Evolutionary conservation across 2,329 filamentous ascomycete species (phyloP), one percentile per base, ranked within the genome.

Genomic region (Aspergillus sp.): DNA sequence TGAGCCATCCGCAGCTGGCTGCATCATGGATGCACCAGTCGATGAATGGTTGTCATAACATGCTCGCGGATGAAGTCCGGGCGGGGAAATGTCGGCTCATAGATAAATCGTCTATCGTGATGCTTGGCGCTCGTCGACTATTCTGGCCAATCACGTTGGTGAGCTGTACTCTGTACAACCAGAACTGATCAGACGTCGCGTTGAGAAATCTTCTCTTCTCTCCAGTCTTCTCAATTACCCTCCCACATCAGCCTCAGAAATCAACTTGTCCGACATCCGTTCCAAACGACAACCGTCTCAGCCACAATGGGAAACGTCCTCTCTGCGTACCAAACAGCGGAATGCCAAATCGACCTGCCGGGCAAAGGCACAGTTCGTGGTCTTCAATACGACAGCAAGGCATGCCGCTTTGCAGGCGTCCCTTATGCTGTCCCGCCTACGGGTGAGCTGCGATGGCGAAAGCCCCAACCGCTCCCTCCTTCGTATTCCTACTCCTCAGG

Each of bases 391-490:
- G 54, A 58, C 35, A 55, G 45, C 20, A 60, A 64, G 30, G 62
- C 70, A 2, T 64, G 64, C 20, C 63, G 65, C 49, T 64, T 63
- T 62, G 46, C 69, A 55, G 58, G 62, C 4, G 62, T 76, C 32
- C 71, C 73, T 0, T 77, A 75, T 47, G 74, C 74, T 1, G 62
- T 70, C 11, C 69, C 74, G 0, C 75, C 75, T 1, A 66, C 65
- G 1, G 70, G 70, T 10, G 48, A 66, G 4, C 56, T 67, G 17
- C 63, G 73, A 43, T 76, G 72, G 72, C 66, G 70, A 45, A 72
- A 69, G 32, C 73, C 74, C 4, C 60, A 61, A 32, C 63, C 68
- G 1, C 56, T 74, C 2, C 68, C 70, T 1, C 7, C 56, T 4
- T 67, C 67, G 44, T 58, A 56, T 3, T 73, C 70, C 48, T 61